A percentile compares a stretch with the other conserved stretches of the same genome.
Evolutionary conservation across 2,329 filamentous ascomycete genomes (phyloP).

Genomic region (Setomelanomma holmii): DNA sequence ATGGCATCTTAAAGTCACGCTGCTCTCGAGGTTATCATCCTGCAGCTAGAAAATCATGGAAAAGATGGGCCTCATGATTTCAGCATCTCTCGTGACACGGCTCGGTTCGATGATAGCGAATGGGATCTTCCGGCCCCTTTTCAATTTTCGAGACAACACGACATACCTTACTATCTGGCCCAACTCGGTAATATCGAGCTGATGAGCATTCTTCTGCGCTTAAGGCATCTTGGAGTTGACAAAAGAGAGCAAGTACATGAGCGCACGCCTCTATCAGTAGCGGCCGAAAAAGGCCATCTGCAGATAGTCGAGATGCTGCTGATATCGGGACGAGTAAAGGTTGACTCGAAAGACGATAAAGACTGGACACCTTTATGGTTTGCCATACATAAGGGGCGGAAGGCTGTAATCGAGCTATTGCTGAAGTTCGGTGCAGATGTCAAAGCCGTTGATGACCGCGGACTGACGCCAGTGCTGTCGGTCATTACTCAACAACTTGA

Average conservation of each 20-base stretch:
- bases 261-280: background rate
- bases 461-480: too few species aligned
- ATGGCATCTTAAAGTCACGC: constrained; percentile 37
- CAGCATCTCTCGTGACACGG: too few species aligned
- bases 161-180: background rate
- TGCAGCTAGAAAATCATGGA: background rate
- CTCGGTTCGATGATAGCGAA: too few species aligned
- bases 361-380: background rate
- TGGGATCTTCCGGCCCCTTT: too few species aligned
- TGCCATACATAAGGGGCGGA: background rate
- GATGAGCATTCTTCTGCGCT: background rate
- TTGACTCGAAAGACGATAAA: background rate
- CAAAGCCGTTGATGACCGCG: too few species aligned
- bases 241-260: background rate
- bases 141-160: too few species aligned
- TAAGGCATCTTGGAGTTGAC: background rate
- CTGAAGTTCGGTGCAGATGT: too few species aligned
- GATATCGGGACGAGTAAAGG: background rate
- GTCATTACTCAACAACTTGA: too few species aligned
- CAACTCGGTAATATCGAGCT: background rate
- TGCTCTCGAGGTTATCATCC: constrained; percentile 10
- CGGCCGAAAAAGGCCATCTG: background rate
- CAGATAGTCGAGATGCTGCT: background rate
- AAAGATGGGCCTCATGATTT: too few species aligned
- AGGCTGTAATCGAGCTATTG: background rate